Percentiles rank a stretch among this genome's conserved stretches.
Conservation (phyloP, 441 rosid genomes). For the Geranium incanum region DNA sequence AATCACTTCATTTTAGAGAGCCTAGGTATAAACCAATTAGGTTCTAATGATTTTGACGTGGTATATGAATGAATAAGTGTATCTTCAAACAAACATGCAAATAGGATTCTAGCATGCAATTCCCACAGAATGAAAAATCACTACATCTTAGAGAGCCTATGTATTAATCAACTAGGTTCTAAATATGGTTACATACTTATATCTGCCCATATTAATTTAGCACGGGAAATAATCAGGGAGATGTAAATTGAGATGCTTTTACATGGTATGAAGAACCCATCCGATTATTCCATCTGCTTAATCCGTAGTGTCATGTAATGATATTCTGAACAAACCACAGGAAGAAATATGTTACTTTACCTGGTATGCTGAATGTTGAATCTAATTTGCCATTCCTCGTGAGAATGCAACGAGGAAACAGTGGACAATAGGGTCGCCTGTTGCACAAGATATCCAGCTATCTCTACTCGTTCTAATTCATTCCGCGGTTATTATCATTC, state of each 20-base stretch:
- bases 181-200: neutral
- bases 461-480: neutral
- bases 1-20: too few species aligned
- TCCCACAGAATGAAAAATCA: neutral
- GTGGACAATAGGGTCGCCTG: neutral
- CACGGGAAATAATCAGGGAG: neutral
- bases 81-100: neutral
- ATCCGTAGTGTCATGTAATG: neutral
- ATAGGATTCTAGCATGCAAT: neutral
- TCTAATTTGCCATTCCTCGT: neutral
- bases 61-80: neutral
- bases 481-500: conserved; percentile 9
- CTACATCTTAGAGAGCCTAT: neutral
- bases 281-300: neutral
- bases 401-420: neutral
- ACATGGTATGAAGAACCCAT: neutral
- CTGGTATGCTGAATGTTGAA: neutral
- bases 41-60: neutral
- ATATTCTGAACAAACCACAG: neutral
- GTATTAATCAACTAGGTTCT: neutral
- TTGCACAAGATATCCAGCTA: neutral
- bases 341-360: neutral
- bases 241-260: neutral
- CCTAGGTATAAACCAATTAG: too few species aligned
- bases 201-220: neutral